These are phyloP conservation scores for Verbascum thapsus DNA, from an alignment of 257 asterid species.

Conservation along the genomic window DNA sequence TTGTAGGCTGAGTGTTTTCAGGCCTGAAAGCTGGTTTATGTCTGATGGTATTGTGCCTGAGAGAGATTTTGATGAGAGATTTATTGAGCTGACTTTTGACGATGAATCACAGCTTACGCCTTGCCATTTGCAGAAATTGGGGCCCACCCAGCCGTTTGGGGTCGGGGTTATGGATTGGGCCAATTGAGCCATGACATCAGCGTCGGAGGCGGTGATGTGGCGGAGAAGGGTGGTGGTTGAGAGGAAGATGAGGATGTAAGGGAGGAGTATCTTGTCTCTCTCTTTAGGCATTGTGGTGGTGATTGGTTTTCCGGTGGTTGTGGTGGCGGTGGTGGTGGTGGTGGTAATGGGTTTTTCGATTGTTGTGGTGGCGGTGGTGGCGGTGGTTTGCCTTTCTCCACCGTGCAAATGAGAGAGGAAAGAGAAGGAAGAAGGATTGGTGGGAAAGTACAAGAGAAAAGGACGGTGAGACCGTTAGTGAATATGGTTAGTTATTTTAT, in stretches of 20 bases:
- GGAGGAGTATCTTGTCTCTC: constrained; percentile 30
- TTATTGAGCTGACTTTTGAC: constrained; percentile 48
- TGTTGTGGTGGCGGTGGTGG: constrained; percentile 16
- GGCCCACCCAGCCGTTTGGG: constrained; percentile 61
- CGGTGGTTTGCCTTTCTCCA: constrained; percentile 33
- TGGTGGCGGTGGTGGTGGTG: constrained; percentile 5
- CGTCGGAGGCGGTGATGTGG: constrained; percentile 53
- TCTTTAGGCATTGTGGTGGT: constrained; percentile 44
- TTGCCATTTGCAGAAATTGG: constrained; percentile 68
- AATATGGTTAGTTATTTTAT: not conserved
- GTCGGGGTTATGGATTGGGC: constrained; percentile 52
- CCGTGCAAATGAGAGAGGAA: constrained; percentile 26
- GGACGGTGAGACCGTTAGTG: constrained; percentile 15
- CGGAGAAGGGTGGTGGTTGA: constrained; percentile 35
- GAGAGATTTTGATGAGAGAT: constrained; percentile 45
- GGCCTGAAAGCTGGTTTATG: constrained; percentile 57
- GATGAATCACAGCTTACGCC: constrained; percentile 63
- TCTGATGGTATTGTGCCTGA: constrained; percentile 59
- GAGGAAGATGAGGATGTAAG: constrained; percentile 22
- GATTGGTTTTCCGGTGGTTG: not conserved
- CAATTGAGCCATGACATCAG: constrained; percentile 56
- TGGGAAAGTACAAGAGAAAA: constrained; percentile 11
- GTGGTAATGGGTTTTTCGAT: not conserved
- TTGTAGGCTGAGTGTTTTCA: constrained; percentile 57
- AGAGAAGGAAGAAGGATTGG: not conserved